Conservation (phyloP, 305 asterid species). For the Solanum aculeatissimum region DNA sequence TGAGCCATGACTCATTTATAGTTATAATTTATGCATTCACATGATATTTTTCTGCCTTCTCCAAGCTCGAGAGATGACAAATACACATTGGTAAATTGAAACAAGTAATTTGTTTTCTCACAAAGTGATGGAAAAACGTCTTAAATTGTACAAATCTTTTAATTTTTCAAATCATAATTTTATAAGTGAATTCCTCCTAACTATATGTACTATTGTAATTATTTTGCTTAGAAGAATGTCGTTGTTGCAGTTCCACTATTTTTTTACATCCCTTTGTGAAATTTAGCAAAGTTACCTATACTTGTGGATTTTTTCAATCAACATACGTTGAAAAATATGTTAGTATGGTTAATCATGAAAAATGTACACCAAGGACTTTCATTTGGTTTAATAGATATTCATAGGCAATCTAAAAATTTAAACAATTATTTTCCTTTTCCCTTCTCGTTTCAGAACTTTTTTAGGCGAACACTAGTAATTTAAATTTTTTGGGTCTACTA, state of each 20-base stretch:
- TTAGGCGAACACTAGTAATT: background rate
- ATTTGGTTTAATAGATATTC: background rate
- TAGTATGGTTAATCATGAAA: background rate
- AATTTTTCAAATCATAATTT: background rate
- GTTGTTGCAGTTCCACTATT: no score
- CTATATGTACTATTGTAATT: background rate
- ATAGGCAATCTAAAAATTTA: background rate
- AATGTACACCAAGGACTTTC: background rate
- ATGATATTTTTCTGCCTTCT: background rate
- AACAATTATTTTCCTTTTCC: background rate
- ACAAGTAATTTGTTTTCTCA: no score
- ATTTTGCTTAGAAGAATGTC: background rate
- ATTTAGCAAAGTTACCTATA: background rate
- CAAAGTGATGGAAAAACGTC: no score
- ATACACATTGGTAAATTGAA: no score
- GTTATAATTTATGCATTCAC: no score
- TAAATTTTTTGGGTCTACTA: background rate
- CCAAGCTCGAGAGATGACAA: no score
- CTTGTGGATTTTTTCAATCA: background rate
- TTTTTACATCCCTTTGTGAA: background rate
- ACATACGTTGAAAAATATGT: background rate
- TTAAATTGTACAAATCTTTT: background rate
- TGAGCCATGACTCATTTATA: background rate
- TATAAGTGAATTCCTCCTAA: background rate
- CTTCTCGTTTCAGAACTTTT: background rate